phyloP scores from a whole-genome alignment of 805 yeast genomes.

The Yarrowia divulgata region DNA sequence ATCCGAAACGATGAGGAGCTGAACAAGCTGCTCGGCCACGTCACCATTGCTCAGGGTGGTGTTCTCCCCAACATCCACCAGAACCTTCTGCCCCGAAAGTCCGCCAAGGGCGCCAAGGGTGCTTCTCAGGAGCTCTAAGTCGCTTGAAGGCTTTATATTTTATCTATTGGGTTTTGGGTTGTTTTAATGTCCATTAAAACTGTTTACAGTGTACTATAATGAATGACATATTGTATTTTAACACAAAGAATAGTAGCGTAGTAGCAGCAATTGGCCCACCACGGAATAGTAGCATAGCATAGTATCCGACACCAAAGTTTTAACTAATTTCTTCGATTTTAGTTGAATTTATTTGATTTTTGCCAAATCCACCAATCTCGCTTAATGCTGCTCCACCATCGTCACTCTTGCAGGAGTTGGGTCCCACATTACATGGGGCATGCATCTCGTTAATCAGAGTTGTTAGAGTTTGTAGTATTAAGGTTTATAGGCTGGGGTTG shows the following conservation, averaged over 20 bases:
- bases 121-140: constrained; percentile 53
- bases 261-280: too few relatives aligned
- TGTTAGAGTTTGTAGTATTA: neutral
- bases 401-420: constrained; percentile 15
- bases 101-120: constrained; percentile 51
- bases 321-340: neutral
- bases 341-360: neutral
- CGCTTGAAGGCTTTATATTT: neutral
- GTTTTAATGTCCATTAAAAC: constrained; percentile 32
- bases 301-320: too few relatives aligned
- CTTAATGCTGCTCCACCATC: neutral
- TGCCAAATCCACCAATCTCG: neutral
- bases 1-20: constrained; percentile 99
- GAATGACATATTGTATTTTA: constrained; percentile 25
- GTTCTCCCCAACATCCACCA: constrained; percentile 97
- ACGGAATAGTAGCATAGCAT: too few relatives aligned
- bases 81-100: constrained; percentile 80
- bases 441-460: constrained; percentile 32
- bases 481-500: neutral
- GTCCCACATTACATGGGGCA: neutral
- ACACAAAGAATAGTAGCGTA: neutral
- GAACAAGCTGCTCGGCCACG: constrained; percentile 90
- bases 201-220: constrained; percentile 31
- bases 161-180: constrained; percentile 37
- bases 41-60: constrained; percentile 99